Conservation (phyloP, 768 basidiomycete species). For the Agrocybe chaxingu region DNA sequence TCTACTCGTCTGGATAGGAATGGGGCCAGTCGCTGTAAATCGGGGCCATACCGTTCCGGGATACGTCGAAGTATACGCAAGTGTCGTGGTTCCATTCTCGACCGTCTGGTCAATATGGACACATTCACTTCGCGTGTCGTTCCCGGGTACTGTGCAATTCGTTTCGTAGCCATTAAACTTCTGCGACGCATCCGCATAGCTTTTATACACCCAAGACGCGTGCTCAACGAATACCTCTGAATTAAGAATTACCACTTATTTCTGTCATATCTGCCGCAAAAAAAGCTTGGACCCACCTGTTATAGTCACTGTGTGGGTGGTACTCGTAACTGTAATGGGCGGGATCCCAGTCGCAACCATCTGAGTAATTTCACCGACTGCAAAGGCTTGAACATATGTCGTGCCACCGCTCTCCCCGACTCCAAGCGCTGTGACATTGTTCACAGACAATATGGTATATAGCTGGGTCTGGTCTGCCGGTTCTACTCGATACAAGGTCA, state of each 20-base stretch:
- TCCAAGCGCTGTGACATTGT: neutral
- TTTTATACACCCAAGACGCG: neutral
- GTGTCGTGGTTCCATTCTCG: neutral
- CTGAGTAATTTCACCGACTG: neutral
- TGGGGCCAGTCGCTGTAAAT: neutral
- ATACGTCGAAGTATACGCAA: neutral
- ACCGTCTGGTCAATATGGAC: neutral
- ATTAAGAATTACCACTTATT: neutral
- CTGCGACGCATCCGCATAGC: neutral
- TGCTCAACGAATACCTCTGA: neutral
- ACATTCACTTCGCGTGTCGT: neutral
- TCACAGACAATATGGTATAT: neutral
- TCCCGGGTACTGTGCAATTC: neutral
- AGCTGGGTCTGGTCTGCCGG: too few species aligned
- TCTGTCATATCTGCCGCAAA: neutral
- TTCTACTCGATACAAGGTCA: too few species aligned
- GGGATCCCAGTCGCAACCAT: neutral
- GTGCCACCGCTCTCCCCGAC: neutral
- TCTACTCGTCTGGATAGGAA: too few species aligned
- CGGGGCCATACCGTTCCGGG: neutral
- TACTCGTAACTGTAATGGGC: neutral
- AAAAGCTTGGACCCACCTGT: neutral
- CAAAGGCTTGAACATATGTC: neutral
- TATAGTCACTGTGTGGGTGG: neutral
- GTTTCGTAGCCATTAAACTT: neutral